Base-by-base conservation (phyloP, 1,284 basidiomycete genomes). In the Athelia psychrophila region DNA sequence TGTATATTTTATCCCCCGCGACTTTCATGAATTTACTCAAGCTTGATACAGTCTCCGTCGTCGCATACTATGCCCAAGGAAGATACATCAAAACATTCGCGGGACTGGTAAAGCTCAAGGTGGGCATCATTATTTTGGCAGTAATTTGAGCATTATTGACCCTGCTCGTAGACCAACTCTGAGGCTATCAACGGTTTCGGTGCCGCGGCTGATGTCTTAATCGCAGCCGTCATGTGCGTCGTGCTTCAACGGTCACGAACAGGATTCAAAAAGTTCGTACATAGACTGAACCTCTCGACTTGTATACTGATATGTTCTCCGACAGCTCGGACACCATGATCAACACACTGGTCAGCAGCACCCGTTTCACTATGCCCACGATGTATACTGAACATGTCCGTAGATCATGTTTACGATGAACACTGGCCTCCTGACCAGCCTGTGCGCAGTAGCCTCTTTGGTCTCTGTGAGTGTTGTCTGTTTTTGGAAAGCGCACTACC, bases 191-290 rank as follows among this genome's bases (percentile, higher is more conserved):
- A 84, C 57, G 75, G 70, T 0, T 67, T 81, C 12, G 76, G 81
- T 0, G 81, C 79, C 0, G 77, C 72, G 2, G 76, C 77, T 2
- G 82, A 86, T 51, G 67, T 82, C 10, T 58, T 80, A 25, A 84
- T 85, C 44, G 78, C 83, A 0, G 62, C 60, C 12, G 68, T 72
- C 20, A 72, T 86, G 27, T 81, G 79, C 58, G 66, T 58, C 2
- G 65, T 85, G 42, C 69, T 86, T n/a, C 76, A 78, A 51, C 64
- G 58, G 9, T 80, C 80, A 1, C 71, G 81, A 30, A 83, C 81
- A 9, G 80, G 81, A 6, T 82, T 83, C 65, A 42, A 19, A 23
- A 42, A 23, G 38, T 42, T 42, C 10, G 5, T 6, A 5, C 10
- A 40, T 16, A 42, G 38, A 5, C n/a, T 16, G 38, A 16, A 42